Conservation (phyloP, 495 filamentous ascomycete species). For the Penicillium verhagenii region DNA sequence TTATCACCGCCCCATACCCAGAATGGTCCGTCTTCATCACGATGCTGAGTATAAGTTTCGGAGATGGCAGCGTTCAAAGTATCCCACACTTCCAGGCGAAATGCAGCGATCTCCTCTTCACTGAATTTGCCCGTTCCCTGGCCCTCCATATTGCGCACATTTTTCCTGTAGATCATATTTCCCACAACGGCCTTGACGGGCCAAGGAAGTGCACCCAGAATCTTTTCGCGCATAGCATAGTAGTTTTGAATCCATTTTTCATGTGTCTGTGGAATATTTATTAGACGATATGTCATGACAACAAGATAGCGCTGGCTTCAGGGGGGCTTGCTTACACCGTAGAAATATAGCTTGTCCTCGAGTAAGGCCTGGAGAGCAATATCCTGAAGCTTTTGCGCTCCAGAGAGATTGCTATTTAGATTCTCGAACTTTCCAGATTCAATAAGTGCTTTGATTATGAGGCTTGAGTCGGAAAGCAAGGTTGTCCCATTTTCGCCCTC, state of each 20-base stretch:
- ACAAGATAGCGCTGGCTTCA: neutral
- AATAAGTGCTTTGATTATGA: constrained; percentile 51
- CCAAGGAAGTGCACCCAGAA: constrained; percentile 49
- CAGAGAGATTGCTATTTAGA: constrained; percentile 42
- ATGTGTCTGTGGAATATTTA: constrained; percentile 13
- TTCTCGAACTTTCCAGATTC: constrained; percentile 42
- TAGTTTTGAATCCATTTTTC: constrained; percentile 59
- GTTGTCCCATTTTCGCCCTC: constrained; percentile 8
- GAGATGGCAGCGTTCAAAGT: constrained; percentile 41
- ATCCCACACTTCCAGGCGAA: constrained; percentile 54
- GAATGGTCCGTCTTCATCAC: constrained; percentile 38
- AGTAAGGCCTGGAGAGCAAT: constrained; percentile 52
- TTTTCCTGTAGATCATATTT: constrained; percentile 45
- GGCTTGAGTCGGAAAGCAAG: constrained; percentile 46
- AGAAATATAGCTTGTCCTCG: constrained; percentile 63
- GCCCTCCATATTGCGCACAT: constrained; percentile 41
- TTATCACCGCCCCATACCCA: constrained; percentile 55
- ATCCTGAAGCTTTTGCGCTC: constrained; percentile 44
- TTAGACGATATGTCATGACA: neutral
- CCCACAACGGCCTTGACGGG: constrained; percentile 55
- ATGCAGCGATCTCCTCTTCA: constrained; percentile 43
- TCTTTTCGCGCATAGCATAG: constrained; percentile 56
- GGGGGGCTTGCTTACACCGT: constrained; percentile 35
- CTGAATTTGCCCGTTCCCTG: constrained; percentile 56
- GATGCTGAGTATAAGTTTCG: constrained; percentile 12